phyloP scores from a whole-genome alignment of 2,329 filamentous ascomycete genomes.

The Volutella citrinella region DNA sequence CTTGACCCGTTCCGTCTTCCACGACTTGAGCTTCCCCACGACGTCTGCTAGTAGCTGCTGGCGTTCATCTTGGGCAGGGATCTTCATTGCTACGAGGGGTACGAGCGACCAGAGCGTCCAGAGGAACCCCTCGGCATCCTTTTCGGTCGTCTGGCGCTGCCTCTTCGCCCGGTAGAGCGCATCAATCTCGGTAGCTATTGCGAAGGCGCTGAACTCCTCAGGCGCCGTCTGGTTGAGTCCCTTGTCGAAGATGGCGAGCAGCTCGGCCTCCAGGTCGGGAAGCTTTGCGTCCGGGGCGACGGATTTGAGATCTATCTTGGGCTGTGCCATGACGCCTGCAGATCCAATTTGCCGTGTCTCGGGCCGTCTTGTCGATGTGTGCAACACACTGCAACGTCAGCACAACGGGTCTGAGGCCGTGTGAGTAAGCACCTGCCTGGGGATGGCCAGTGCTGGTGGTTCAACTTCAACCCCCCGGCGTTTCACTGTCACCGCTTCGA shows the following conservation, averaged over 20 bases:
- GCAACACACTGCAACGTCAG: too few relatives aligned
- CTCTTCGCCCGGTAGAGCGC: not conserved
- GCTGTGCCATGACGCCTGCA: too few relatives aligned
- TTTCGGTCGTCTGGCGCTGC: not conserved
- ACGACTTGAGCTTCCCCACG: constrained; percentile 20
- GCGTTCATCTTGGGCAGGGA: constrained; percentile 25
- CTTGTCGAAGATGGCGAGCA: not conserved
- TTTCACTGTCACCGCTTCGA: too few relatives aligned
- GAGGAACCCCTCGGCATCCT: constrained; percentile 24
- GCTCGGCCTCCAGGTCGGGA: too few relatives aligned
- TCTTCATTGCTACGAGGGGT: constrained; percentile 20
- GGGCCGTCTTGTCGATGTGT: too few relatives aligned
- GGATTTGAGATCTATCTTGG: too few relatives aligned
- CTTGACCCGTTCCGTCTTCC: constrained; percentile 19
- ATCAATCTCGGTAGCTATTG: not conserved
- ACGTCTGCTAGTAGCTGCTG: constrained; percentile 21
- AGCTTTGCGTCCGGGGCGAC: too few relatives aligned
- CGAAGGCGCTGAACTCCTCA: not conserved
- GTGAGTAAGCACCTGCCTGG: too few relatives aligned
- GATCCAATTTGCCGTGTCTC: too few relatives aligned
- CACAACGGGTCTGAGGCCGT: too few relatives aligned
- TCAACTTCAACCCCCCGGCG: too few relatives aligned
- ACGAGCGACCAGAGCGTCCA: constrained; percentile 29
- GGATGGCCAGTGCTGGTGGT: too few relatives aligned
- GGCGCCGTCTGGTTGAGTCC: not conserved